A percentile compares a stretch with the other conserved stretches of the same genome.
phyloP scores from a whole-genome alignment of 495 filamentous ascomycete species.

The Collariella sp. region DNA sequence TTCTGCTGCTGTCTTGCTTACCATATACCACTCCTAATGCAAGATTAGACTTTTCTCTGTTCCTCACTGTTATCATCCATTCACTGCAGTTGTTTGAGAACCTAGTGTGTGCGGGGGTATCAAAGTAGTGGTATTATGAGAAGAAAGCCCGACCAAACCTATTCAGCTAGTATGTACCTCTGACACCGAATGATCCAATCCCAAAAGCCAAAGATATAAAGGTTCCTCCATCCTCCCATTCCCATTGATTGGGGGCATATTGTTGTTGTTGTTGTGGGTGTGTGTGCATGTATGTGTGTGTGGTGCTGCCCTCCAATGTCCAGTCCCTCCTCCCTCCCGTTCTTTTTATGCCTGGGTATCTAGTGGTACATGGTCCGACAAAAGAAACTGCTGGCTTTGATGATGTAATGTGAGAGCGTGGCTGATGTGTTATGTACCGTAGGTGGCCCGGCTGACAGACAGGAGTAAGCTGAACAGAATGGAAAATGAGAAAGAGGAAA shows the following conservation, averaged over 20 bases:
- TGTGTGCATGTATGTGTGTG: no score
- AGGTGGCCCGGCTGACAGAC: not conserved
- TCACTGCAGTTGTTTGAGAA: not conserved
- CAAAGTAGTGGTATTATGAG: not conserved
- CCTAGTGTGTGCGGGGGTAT: not conserved
- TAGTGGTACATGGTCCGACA: constrained; percentile 22
- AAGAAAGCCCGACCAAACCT: not conserved
- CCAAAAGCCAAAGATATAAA: not conserved
- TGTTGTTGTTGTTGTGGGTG: no score
- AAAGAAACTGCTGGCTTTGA: constrained; percentile 15
- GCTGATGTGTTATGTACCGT: not conserved
- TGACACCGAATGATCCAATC: not conserved
- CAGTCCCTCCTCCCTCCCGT: not conserved
- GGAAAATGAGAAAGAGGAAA: no score
- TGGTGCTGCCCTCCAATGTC: no score
- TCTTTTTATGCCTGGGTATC: constrained; percentile 21
- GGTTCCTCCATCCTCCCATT: not conserved
- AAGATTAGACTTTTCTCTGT: constrained; percentile 1
- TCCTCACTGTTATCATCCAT: not conserved
- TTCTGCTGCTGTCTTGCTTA: not conserved
- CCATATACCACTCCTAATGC: constrained; percentile 1
- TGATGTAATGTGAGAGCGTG: not conserved
- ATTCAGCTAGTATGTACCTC: no score
- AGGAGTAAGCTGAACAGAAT: not conserved
- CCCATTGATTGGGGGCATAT: no score